Evolutionary conservation across 768 basidiomycete species (phyloP).

Genomic region (Suillus clintonianus): DNA sequence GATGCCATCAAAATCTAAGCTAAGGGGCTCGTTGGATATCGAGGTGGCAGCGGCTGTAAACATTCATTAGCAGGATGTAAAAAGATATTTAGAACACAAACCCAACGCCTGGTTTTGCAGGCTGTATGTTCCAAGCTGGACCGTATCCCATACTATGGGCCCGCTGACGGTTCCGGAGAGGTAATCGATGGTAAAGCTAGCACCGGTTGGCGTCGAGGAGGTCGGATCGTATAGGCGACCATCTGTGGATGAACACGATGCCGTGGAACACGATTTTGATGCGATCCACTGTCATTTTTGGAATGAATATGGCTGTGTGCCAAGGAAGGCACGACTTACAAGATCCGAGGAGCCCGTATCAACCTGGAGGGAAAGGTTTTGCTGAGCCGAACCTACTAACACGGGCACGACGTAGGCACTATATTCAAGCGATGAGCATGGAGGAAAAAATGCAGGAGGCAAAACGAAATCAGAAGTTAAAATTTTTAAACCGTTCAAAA

Average conservation of each 20-base stretch:
- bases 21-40: slow-evolving; percentile 60
- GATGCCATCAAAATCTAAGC: slow-evolving; percentile 60
- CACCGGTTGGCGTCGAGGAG: slow-evolving; percentile 43
- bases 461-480: background rate
- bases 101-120: slow-evolving; percentile 73
- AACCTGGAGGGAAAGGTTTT: slow-evolving; percentile 66
- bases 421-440: slow-evolving; percentile 6
- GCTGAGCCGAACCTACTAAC: slow-evolving; percentile 47
- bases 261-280: slow-evolving; percentile 61
- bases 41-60: slow-evolving; percentile 56
- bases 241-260: slow-evolving; percentile 46
- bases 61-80: background rate
- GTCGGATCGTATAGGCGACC: slow-evolving; percentile 60
- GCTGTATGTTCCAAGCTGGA: slow-evolving; percentile 63
- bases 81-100: slow-evolving; percentile 19
- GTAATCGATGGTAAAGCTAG: slow-evolving; percentile 54
- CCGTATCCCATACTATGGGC: slow-evolving; percentile 68
- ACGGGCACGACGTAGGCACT: slow-evolving; percentile 71
- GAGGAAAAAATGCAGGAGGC: background rate
- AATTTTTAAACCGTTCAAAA: background rate
- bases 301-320: background rate
- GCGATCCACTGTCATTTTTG: slow-evolving; percentile 64
- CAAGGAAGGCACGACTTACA: slow-evolving; percentile 41
- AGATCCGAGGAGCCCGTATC: slow-evolving; percentile 85
- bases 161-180: slow-evolving; percentile 60